These are phyloP conservation scores for Hypoxylon sp. DNA, from an alignment of 2,329 filamentous ascomycete genomes.

Conservation along the genomic window DNA sequence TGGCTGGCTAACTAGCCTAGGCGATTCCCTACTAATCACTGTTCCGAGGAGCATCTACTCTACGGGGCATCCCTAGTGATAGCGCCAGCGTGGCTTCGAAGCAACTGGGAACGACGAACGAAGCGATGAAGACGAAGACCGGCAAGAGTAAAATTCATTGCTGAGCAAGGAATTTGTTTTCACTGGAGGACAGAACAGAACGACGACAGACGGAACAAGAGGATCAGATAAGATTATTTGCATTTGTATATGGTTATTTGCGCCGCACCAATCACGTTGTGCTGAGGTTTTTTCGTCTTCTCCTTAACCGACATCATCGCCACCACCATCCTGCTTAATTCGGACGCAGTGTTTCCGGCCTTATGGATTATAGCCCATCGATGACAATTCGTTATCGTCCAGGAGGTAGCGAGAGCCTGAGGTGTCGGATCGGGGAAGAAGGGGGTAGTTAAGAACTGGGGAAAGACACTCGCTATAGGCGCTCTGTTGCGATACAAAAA, in stretches of 20 bases:
- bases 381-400: constrained; percentile 26
- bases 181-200: constrained; percentile 44
- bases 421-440: constrained; percentile 28
- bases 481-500: constrained; percentile 51
- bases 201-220: constrained; percentile 36
- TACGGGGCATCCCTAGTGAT: constrained; percentile 43
- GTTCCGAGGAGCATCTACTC: constrained; percentile 45
- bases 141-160: constrained; percentile 43
- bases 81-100: constrained; percentile 45
- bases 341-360: constrained; percentile 16
- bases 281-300: constrained; percentile 38
- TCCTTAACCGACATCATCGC: constrained; percentile 25
- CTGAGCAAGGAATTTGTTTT: constrained; percentile 44
- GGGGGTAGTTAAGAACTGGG: constrained; percentile 33
- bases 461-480: constrained; percentile 49
- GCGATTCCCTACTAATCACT: constrained; percentile 50
- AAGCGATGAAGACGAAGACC: constrained; percentile 52
- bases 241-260: constrained; percentile 46
- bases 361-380: constrained; percentile 24
- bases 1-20: constrained; percentile 45
- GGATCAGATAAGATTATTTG: constrained; percentile 45
- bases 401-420: constrained; percentile 11
- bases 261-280: constrained; percentile 21
- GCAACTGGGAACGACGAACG: constrained; percentile 53
- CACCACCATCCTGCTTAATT: constrained; percentile 32